Percentiles rank a stretch among this genome's conserved stretches.
Conservation (phyloP, 2,329 filamentous ascomycete species). For the Domatiomyces globalis region DNA sequence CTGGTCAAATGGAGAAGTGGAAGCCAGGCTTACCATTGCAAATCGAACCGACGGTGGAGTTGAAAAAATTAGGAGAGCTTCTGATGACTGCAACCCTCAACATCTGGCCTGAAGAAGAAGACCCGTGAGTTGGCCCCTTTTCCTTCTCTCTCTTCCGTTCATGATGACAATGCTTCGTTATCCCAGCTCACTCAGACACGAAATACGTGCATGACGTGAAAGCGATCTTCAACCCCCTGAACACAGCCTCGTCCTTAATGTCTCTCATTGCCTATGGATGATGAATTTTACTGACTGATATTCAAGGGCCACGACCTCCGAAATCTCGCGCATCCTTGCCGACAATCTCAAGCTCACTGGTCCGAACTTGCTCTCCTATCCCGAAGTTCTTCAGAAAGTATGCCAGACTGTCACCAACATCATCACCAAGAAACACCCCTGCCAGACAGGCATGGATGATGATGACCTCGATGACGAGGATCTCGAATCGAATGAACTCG, state of each 20-base stretch:
- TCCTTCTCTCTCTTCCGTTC: constrained; percentile 20
- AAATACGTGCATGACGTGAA: constrained; percentile 77
- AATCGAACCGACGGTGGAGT: constrained; percentile 60
- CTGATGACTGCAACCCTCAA: constrained; percentile 72
- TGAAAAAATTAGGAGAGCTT: constrained; percentile 73
- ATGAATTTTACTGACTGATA: constrained; percentile 30
- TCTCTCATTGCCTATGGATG: constrained; percentile 6
- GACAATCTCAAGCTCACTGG: constrained; percentile 84
- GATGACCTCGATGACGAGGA: constrained; percentile 62
- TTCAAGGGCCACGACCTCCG: constrained; percentile 67
- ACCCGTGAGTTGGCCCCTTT: constrained; percentile 57
- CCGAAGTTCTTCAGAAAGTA: constrained; percentile 55
- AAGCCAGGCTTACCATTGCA: constrained; percentile 72
- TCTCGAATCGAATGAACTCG: constrained; percentile 79
- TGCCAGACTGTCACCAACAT: constrained; percentile 62
- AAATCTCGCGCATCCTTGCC: constrained; percentile 87
- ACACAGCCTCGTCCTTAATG: background rate
- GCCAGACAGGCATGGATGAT: constrained; percentile 77
- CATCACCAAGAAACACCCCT: constrained; percentile 80
- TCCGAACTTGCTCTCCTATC: constrained; percentile 64
- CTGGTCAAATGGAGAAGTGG: constrained; percentile 68
- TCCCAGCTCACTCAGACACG: constrained; percentile 99
- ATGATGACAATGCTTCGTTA: constrained; percentile 89
- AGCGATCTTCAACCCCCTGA: constrained; percentile 46
- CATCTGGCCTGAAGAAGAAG: constrained; percentile 78